Percentiles rank a stretch among this genome's conserved stretches.
Conservation (phyloP, 2,329 filamentous ascomycete genomes). For the Calonectria honghensis region DNA sequence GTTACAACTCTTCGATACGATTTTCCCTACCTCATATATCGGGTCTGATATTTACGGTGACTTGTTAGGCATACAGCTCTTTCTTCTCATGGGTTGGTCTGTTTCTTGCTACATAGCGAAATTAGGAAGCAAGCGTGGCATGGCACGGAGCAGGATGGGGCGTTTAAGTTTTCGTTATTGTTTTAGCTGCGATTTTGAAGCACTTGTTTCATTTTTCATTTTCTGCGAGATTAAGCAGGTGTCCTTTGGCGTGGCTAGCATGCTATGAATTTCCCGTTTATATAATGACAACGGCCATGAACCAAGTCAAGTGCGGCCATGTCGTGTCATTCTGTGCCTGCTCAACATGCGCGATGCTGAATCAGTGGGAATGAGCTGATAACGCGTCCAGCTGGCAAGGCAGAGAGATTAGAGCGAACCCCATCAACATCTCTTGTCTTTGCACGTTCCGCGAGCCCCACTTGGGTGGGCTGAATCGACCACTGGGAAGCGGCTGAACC, state of each 20-base stretch:
- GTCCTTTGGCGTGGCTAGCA: slow-evolving; percentile 1
- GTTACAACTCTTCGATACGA: not conserved
- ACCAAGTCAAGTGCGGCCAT: not conserved
- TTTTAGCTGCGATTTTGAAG: not conserved
- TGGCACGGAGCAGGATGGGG: slow-evolving; percentile 35
- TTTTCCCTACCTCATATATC: not conserved
- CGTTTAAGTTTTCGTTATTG: slow-evolving; percentile 19
- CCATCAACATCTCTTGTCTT: slow-evolving; percentile 26
- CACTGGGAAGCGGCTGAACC: slow-evolving; percentile 12
- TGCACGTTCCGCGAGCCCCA: slow-evolving; percentile 29
- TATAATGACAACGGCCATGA: slow-evolving; percentile 36
- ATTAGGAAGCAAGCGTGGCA: slow-evolving; percentile 42
- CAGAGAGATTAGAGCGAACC: slow-evolving; percentile 1
- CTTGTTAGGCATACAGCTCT: slow-evolving; percentile 5
- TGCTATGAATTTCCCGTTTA: slow-evolving; percentile 21
- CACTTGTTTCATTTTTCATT: not conserved
- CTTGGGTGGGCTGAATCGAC: slow-evolving; percentile 29
- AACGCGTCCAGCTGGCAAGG: slow-evolving; percentile 14
- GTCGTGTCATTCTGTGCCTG: not conserved
- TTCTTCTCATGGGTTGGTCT: slow-evolving; percentile 3
- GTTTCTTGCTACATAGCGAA: slow-evolving; percentile 33
- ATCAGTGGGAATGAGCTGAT: slow-evolving; percentile 6
- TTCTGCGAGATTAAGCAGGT: not conserved
- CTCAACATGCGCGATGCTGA: not conserved
- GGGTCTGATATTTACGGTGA: not conserved